A percentile compares a stretch with the other conserved stretches of the same genome.
These are phyloP conservation scores for Podila clonocystis DNA, from an alignment of 192 early-diverging fungal species.

Conservation along the genomic window DNA sequence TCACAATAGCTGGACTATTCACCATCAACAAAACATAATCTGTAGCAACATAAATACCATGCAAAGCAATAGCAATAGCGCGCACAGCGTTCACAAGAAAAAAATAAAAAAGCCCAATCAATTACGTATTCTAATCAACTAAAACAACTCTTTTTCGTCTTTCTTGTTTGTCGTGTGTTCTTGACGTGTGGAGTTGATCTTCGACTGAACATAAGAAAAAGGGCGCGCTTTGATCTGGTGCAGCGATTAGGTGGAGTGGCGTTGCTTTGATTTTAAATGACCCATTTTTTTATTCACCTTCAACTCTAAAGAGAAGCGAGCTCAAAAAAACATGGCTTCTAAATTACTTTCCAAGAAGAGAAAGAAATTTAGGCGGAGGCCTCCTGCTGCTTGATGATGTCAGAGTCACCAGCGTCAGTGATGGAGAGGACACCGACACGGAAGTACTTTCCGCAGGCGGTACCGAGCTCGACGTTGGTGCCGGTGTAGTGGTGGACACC, in stretches of 20 bases:
- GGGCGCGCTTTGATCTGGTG: neutral
- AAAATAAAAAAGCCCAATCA: no score
- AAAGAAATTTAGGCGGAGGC: constrained; percentile 10
- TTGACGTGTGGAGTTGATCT: neutral
- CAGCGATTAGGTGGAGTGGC: no score
- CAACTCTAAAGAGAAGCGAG: neutral
- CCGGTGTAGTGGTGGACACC: constrained; percentile 99
- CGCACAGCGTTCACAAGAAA: no score
- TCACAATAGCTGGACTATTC: no score
- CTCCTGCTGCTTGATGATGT: constrained; percentile 52
- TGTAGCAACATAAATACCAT: no score
- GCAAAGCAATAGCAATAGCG: no score
- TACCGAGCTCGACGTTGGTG: constrained; percentile 99
- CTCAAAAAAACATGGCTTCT: neutral
- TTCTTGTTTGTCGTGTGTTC: no score
- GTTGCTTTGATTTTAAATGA: neutral
- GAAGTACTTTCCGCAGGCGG: constrained; percentile 99
- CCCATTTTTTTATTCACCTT: neutral
- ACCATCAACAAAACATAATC: no score
- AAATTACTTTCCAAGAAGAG: neutral
- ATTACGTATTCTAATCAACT: no score
- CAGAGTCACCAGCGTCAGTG: constrained; percentile 98
- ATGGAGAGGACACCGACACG: constrained; percentile 92
- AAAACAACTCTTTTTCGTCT: no score
- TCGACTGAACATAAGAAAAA: neutral